Conservation (phyloP, 106 monocot species). For the Hemerocallis citrina region DNA sequence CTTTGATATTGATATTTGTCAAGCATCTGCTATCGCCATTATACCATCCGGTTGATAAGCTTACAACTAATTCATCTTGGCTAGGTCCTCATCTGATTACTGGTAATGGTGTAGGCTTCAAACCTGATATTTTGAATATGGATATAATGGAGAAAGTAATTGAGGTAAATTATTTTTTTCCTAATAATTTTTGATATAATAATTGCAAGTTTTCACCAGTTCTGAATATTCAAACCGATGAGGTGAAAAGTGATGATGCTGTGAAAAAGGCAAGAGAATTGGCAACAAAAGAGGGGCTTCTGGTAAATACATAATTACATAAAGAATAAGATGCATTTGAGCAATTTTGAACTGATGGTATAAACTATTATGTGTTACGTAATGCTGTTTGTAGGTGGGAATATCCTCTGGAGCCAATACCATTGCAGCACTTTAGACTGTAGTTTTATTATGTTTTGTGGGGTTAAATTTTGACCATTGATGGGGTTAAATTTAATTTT, state of each 20-base stretch:
- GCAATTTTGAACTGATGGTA: no score
- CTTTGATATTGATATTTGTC: no score
- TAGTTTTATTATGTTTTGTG: no score
- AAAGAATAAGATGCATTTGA: neutral
- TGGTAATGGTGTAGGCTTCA: slow-evolving; percentile 94
- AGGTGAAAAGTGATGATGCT: slow-evolving; percentile 95
- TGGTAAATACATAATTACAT: slow-evolving; percentile 34
- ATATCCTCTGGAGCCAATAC: slow-evolving; percentile 95
- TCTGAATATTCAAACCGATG: neutral
- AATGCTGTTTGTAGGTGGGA: slow-evolving; percentile 40
- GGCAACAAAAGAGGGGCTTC: slow-evolving; percentile 84
- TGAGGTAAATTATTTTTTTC: slow-evolving; percentile 36
- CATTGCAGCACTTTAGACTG: slow-evolving; percentile 83
- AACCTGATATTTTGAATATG: slow-evolving; percentile 88
- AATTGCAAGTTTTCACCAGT: no score
- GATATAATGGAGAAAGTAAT: slow-evolving; percentile 95
- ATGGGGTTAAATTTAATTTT: no score
- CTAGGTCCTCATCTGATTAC: slow-evolving; percentile 87
- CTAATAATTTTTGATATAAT: no score
- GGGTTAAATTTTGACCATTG: no score
- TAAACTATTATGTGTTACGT: neutral
- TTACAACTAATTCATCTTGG: neutral
- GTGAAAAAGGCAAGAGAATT: slow-evolving; percentile 97
- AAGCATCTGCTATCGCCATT: no score
- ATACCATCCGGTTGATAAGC: no score